A percentile compares a stretch with the other conserved stretches of the same genome.
Evolutionary conservation across 805 yeast species (phyloP).

Genomic region (Schwanniomyces occidentalis): DNA sequence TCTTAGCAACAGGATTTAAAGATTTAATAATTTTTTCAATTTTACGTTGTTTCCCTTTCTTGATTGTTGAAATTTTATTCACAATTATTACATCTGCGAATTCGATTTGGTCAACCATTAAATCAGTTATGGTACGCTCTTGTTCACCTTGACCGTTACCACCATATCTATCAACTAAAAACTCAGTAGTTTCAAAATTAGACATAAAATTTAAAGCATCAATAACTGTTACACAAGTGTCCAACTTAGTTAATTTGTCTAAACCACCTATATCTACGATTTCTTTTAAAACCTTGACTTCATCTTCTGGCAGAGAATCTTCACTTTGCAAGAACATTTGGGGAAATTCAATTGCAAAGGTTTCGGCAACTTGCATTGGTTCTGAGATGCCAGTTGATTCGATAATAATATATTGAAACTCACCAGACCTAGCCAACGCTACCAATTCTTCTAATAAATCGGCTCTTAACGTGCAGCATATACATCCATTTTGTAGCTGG

Average conservation of each 20-base stretch:
- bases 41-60: slow-evolving; percentile 22
- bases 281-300: slow-evolving; percentile 17
- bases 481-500: slow-evolving; percentile 50
- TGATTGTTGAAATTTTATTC: slow-evolving; percentile 35
- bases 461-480: slow-evolving; percentile 49
- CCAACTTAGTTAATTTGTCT: slow-evolving; percentile 37
- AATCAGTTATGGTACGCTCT: slow-evolving; percentile 47
- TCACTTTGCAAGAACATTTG: slow-evolving; percentile 28
- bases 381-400: slow-evolving; percentile 51
- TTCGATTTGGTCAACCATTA: slow-evolving; percentile 49
- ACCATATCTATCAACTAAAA: slow-evolving; percentile 41
- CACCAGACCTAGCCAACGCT: slow-evolving; percentile 30
- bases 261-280: slow-evolving; percentile 42
- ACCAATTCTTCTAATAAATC: slow-evolving; percentile 46
- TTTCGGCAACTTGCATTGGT: slow-evolving; percentile 53
- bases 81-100: slow-evolving; percentile 46
- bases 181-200: slow-evolving; percentile 46
- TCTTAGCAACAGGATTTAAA: slow-evolving; percentile 45
- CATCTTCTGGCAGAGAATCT: slow-evolving; percentile 17
- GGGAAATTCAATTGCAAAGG: slow-evolving; percentile 45
- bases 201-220: slow-evolving; percentile 42
- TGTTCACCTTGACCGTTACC: slow-evolving; percentile 39
- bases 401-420: slow-evolving; percentile 43
- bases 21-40: slow-evolving; percentile 32
- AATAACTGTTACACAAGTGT: slow-evolving; percentile 48